phyloP scores from a whole-genome alignment of 2,329 filamentous ascomycete genomes.

The Nemania sp. region DNA sequence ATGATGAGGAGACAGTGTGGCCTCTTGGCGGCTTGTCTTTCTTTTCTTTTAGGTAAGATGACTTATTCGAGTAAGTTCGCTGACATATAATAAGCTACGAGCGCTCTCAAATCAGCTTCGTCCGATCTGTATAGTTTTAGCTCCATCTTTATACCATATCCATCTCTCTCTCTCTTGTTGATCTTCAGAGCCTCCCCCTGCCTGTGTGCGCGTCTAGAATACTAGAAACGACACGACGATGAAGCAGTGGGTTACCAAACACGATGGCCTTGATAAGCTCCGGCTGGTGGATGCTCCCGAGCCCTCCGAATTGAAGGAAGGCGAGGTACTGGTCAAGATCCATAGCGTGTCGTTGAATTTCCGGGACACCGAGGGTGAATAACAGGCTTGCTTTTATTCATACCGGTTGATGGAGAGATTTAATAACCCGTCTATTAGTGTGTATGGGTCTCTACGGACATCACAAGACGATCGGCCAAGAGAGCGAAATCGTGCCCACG shows the following conservation, averaged over 20 bases:
- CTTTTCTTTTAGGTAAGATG: too few species aligned
- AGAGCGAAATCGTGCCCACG: constrained; percentile 61
- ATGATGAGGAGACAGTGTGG: too few species aligned
- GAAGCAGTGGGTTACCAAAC: constrained; percentile 59
- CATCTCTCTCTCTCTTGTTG: neutral
- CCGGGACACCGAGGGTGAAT: constrained; percentile 53
- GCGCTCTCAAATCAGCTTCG: neutral
- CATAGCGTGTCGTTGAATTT: constrained; percentile 54
- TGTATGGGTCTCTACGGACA: constrained; percentile 69
- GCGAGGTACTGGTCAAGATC: constrained; percentile 57
- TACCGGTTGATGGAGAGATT: neutral
- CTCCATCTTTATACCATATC: neutral
- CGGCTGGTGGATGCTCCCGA: constrained; percentile 49
- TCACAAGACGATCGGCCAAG: constrained; percentile 56
- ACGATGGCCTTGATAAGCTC: constrained; percentile 61
- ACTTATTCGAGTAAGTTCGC: too few species aligned
- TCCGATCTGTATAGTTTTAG: neutral
- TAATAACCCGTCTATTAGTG: constrained; percentile 47
- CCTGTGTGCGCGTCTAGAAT: neutral
- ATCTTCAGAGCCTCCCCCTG: neutral
- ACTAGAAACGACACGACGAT: constrained; percentile 15
- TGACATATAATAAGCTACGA: neutral
- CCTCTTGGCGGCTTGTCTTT: too few species aligned
- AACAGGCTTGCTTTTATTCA: neutral
- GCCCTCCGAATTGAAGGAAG: constrained; percentile 50